Percentiles rank a stretch among this genome's conserved stretches.
These are phyloP conservation scores for Exsudoporus floridanus DNA, from an alignment of 1,284 basidiomycete genomes.

Conservation along the genomic window DNA sequence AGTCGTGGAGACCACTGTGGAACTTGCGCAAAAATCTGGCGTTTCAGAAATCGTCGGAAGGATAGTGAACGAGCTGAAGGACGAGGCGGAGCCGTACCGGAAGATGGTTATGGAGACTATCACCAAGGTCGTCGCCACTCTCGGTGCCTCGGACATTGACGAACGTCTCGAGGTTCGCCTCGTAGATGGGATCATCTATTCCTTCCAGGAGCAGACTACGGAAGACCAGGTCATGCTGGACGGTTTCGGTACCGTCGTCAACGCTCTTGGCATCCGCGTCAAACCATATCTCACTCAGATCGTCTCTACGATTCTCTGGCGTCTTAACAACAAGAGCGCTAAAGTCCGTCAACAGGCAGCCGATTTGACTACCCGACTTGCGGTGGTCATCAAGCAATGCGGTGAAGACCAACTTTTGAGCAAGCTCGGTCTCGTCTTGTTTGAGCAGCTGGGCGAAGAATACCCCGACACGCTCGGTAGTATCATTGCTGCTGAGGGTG, in stretches of 20 bases:
- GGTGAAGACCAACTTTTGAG: slow-evolving; percentile 95
- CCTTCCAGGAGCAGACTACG: slow-evolving; percentile 99
- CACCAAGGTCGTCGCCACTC: slow-evolving; percentile 89
- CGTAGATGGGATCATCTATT: slow-evolving; percentile 93
- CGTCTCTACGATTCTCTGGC: slow-evolving; percentile 99
- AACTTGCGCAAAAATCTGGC: slow-evolving; percentile 94
- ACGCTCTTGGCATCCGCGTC: slow-evolving; percentile 94
- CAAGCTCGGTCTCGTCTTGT: slow-evolving; percentile 95
- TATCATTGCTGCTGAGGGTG: slow-evolving; percentile 97
- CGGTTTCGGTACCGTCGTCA: slow-evolving; percentile 96
- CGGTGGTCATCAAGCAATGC: slow-evolving; percentile 98
- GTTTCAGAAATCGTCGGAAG: slow-evolving; percentile 94
- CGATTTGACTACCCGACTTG: slow-evolving; percentile 91
- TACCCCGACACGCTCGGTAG: slow-evolving; percentile 98
- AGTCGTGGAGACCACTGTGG: slow-evolving; percentile 98
- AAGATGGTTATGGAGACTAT: slow-evolving; percentile 99
- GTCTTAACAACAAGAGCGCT: slow-evolving; percentile 98
- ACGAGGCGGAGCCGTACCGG: slow-evolving; percentile 94
- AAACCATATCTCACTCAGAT: slow-evolving; percentile 99
- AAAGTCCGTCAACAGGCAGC: slow-evolving; percentile 99
- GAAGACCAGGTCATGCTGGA: slow-evolving; percentile 99
- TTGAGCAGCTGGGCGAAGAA: slow-evolving; percentile 99
- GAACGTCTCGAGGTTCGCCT: slow-evolving; percentile 92
- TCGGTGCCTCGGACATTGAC: slow-evolving; percentile 96
- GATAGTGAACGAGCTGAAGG: slow-evolving; percentile 96